Conservation (phyloP, 2,329 filamentous ascomycete genomes). For the Talaromyces sp. region DNA sequence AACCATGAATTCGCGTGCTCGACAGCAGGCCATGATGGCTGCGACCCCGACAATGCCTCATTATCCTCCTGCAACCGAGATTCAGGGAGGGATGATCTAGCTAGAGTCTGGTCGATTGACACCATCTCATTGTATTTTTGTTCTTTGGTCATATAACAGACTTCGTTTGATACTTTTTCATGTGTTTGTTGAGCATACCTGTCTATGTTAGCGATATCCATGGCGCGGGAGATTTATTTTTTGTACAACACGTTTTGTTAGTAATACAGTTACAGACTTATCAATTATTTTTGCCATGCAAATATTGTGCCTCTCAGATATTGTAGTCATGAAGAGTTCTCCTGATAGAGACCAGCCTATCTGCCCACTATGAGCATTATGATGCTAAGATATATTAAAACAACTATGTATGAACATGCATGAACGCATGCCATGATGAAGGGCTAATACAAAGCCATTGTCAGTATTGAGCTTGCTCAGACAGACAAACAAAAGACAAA, state of each 20-base stretch:
- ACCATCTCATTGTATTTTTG: background rate
- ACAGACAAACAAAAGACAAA: background rate
- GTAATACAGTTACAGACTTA: background rate
- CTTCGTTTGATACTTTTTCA: background rate
- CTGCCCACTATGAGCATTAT: background rate
- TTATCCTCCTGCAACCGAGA: constrained; percentile 22
- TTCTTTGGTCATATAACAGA: background rate
- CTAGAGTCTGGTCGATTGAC: background rate
- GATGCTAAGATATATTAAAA: too few species aligned
- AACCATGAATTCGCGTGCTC: constrained; percentile 45
- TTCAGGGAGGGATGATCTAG: constrained; percentile 41
- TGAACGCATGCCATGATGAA: background rate
- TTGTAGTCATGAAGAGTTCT: background rate
- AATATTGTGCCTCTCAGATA: background rate
- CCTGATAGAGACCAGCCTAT: background rate
- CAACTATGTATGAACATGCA: too few species aligned
- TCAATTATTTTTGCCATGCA: background rate
- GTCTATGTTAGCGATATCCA: constrained; percentile 15
- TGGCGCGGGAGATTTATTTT: constrained; percentile 9
- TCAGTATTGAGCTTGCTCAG: too few species aligned
- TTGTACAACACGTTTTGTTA: background rate
- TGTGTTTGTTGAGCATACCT: constrained; percentile 2
- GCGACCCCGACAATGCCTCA: constrained; percentile 31
- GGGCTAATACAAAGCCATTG: too few species aligned
- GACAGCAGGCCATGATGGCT: constrained; percentile 37